Conservation (phyloP, 31 red algal species). For the Bonnemaisonia californica region DNA sequence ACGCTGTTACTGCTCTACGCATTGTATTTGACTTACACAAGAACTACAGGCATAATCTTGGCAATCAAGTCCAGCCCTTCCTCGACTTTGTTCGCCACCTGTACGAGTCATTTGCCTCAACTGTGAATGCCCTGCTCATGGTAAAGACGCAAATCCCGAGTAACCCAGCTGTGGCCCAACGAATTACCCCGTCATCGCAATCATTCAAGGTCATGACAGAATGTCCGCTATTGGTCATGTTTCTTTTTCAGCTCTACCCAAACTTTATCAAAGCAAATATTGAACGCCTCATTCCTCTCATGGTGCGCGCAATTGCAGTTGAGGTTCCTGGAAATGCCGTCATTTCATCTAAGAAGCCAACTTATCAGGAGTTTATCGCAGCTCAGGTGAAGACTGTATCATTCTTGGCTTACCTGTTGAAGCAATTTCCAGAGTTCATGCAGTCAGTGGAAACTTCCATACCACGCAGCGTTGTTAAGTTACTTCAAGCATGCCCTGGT, state of each 20-base stretch:
- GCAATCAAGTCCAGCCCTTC: constrained; percentile 79
- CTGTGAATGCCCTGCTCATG: constrained; percentile 38
- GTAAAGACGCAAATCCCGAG: not conserved
- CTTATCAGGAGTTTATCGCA: constrained; percentile 86
- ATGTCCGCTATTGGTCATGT: constrained; percentile 93
- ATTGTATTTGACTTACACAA: constrained; percentile 97
- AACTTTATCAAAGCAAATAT: constrained; percentile 60
- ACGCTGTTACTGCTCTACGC: constrained; percentile 77
- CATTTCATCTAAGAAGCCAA: constrained; percentile 6
- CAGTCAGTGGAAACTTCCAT: constrained; percentile 71
- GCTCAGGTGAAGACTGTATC: constrained; percentile 99
- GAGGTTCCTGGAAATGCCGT: constrained; percentile 45
- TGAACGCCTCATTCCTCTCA: constrained; percentile 67
- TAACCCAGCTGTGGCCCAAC: not conserved
- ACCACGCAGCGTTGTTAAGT: constrained; percentile 84
- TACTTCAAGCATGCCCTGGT: constrained; percentile 87
- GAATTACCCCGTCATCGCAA: constrained; percentile 49
- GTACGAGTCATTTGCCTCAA: constrained; percentile 74
- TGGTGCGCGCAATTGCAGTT: constrained; percentile 80
- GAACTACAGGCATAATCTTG: constrained; percentile 68
- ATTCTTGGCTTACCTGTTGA: constrained; percentile 91
- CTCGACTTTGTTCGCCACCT: constrained; percentile 90
- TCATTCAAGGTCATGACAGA: constrained; percentile 95
- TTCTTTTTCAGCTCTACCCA: constrained; percentile 91
- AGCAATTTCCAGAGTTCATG: constrained; percentile 80